Conservation (phyloP, 2,329 filamentous ascomycete genomes). For the Diplodia seriata region DNA sequence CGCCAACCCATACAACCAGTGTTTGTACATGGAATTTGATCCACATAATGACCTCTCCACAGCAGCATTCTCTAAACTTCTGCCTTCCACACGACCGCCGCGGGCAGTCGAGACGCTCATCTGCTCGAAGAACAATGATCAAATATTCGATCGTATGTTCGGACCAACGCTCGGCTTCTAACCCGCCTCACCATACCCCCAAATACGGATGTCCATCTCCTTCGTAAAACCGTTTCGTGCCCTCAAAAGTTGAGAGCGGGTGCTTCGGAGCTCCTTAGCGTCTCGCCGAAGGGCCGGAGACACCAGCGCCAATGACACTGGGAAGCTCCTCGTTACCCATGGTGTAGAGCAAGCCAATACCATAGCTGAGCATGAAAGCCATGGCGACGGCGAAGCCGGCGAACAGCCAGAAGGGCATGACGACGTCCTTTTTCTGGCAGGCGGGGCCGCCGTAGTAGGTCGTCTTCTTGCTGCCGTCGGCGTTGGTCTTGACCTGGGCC, state of each 20-base stretch:
- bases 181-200: background rate
- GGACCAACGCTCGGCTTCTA: background rate
- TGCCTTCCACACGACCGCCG: background rate
- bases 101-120: too few species aligned
- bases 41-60: conserved; percentile 9
- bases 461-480: conserved; percentile 63
- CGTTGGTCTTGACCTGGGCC: conserved; percentile 60
- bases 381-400: conserved; percentile 75
- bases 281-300: conserved; percentile 68
- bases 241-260: background rate
- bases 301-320: conserved; percentile 94
- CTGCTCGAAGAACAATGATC: background rate
- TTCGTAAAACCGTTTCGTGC: background rate
- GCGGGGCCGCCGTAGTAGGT: conserved; percentile 82
- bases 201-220: background rate
- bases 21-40: conserved; percentile 30
- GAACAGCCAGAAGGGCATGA: conserved; percentile 87
- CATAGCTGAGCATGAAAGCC: conserved; percentile 70
- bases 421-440: conserved; percentile 92
- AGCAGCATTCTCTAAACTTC: background rate
- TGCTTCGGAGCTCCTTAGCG: conserved; percentile 44
- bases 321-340: conserved; percentile 89
- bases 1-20: conserved; percentile 24
- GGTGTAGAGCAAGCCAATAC: conserved; percentile 78
- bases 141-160: background rate